Base-by-base conservation (phyloP, 257 asterid genomes). In the Nicotiana paniculata region DNA sequence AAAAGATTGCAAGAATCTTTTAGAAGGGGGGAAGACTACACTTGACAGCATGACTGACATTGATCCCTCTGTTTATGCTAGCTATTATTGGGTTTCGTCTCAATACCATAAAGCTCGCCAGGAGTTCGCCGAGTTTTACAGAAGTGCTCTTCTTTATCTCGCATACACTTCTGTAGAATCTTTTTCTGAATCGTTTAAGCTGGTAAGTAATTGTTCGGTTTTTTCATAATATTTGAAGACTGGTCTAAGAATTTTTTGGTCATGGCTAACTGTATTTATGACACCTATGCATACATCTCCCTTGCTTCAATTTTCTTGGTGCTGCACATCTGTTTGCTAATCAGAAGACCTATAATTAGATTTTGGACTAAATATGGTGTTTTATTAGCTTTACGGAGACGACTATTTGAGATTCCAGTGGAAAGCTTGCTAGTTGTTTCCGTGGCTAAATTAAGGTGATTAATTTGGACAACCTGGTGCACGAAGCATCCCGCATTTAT, bases 21-120 rank as follows among this genome's bases (percentile, higher is more conserved):
- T 96, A 48, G 97, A 93, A 0, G 97, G 91, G 84, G 99, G 99
- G 64, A 96, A 96, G 90, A 90, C 90, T 74, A 91, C 98, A 39
- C 95, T 96, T 77, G 97, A 94, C 86, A 94, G 98, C 88, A 93
- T 96, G 98, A 96, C 99, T 28, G 99, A 93, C 86, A 94, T 94
- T 85, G 99, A 96, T 91, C 99, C 99, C 37, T 88, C 99, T 28
- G 99, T 94, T 65, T 93, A 96, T 89, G 98, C 98, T 81, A 93
- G 90, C 89, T 93, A 87, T 85, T 96, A 94, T 81, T 96, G 99
- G 99, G 92, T 93, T 77, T 90, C 98, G 54, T 94, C 98, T 39
- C 98, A 96, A 86, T 92, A 90, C 86, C 91, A 93, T 81, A 96
- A 96, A 85, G 84, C 93, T 77, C 90, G 87, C 26, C 98, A 92